phyloP scores from a whole-genome alignment of 805 yeast species.

The Maudiozyma pseudohumilis region DNA sequence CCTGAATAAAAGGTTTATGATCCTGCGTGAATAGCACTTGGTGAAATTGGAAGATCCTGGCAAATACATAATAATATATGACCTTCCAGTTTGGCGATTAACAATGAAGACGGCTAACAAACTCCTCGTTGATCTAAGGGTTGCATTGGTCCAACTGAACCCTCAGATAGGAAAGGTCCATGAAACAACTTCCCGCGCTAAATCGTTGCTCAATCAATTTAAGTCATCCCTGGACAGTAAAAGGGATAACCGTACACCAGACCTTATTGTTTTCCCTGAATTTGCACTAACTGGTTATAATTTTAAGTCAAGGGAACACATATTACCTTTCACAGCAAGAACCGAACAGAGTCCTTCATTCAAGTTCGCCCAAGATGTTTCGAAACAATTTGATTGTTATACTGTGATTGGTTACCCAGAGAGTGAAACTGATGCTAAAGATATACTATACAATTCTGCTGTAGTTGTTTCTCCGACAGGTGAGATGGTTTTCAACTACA shows the following conservation, averaged over 20 bases:
- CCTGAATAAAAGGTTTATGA: too few relatives aligned
- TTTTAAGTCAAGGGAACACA: conserved; percentile 39
- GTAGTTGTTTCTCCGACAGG: conserved; percentile 54
- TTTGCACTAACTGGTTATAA: conserved; percentile 79
- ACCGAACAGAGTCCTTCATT: conserved; percentile 39
- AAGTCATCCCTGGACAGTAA: conserved; percentile 8
- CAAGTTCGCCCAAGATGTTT: conserved; percentile 46
- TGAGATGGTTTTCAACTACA: conserved; percentile 48
- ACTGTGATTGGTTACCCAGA: conserved; percentile 85
- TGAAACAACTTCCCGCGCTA: conserved; percentile 42
- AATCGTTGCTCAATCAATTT: conserved; percentile 29
- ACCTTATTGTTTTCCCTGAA: conserved; percentile 74
- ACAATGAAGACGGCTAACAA: conserved; percentile 1
- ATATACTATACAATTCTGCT: conserved; percentile 57
- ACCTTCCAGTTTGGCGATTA: too few relatives aligned
- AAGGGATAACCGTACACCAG: conserved; percentile 31
- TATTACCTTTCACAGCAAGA: conserved; percentile 45
- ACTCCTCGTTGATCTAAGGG: conserved; percentile 36
- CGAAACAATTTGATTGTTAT: conserved; percentile 44
- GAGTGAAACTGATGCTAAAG: conserved; percentile 10
- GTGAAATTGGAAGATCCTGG: too few relatives aligned
- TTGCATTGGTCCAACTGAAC: conserved; percentile 62
- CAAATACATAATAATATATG: too few relatives aligned
- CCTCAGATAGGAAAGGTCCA: conserved; percentile 53
- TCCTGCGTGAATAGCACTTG: too few relatives aligned